phyloP scores from a whole-genome alignment of 306 rosid genomes.

The Bauhinia variegata region DNA sequence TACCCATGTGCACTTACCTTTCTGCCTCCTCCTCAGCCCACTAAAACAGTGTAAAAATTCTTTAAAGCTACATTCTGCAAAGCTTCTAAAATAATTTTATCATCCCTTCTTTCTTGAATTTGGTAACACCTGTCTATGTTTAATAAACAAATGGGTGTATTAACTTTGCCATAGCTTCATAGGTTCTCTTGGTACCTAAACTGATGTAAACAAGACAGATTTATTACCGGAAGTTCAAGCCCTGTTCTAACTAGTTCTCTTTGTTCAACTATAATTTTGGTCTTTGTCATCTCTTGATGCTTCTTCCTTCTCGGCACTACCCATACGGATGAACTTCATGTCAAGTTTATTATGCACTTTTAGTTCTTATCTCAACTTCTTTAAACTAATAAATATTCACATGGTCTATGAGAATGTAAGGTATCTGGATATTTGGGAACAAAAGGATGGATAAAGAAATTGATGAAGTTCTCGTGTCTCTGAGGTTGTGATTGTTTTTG shows the following conservation, averaged over 20 bases:
- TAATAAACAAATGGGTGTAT: not conserved
- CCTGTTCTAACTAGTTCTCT: not conserved
- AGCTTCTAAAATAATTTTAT: no score
- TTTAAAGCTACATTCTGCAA: not conserved
- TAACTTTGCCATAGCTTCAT: not conserved
- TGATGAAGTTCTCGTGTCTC: not conserved
- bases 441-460: not conserved
- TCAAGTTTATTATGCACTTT: not conserved
- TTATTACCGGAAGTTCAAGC: not conserved
- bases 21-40: not conserved
- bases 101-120: not conserved
- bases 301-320: not conserved
- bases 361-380: not conserved
- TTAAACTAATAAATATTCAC: no score
- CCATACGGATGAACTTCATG: not conserved
- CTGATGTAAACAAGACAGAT: conserved; percentile 4
- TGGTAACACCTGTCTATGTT: not conserved
- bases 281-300: conserved; percentile 9
- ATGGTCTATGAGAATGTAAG: no score
- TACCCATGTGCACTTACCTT: not conserved
- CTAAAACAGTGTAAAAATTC: not conserved
- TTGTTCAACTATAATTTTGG: conserved; percentile 5
- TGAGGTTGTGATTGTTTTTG: not conserved
- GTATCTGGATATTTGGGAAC: not conserved
- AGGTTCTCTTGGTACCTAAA: conserved; percentile 5